A percentile compares a stretch with the other conserved stretches of the same genome.
Conservation (phyloP, 2,329 filamentous ascomycete genomes). For the Bipolaris sorokiniana region DNA sequence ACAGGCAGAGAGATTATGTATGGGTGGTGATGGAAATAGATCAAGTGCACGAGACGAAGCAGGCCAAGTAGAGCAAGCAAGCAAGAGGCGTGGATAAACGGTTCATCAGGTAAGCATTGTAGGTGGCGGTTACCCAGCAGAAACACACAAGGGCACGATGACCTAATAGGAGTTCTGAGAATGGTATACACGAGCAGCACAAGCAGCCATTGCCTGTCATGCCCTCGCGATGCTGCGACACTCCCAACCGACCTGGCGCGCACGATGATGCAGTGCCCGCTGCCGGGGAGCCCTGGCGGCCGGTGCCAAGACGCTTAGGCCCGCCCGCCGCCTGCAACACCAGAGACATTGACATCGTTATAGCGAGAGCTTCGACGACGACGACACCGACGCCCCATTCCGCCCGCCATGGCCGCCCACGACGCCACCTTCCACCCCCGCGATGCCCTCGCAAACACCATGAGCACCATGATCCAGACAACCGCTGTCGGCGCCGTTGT, state of each 20-base stretch:
- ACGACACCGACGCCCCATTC: constrained; percentile 31
- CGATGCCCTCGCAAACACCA: constrained; percentile 73
- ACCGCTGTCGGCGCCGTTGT: constrained; percentile 72
- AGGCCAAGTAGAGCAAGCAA: constrained; percentile 6
- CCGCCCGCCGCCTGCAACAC: constrained; percentile 10
- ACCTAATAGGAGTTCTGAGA: too few relatives aligned
- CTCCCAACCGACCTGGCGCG: constrained; percentile 12
- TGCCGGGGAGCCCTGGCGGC: background rate
- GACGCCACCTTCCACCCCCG: constrained; percentile 67
- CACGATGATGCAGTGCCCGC: constrained; percentile 17
- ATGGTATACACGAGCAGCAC: background rate
- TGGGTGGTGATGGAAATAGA: background rate
- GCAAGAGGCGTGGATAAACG: constrained; percentile 20
- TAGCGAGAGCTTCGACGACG: constrained; percentile 20
- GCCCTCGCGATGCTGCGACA: background rate
- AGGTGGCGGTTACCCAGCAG: constrained; percentile 25
- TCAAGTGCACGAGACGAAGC: background rate
- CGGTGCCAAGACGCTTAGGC: constrained; percentile 15
- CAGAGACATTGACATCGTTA: constrained; percentile 3
- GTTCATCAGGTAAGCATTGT: constrained; percentile 20
- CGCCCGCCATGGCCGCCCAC: constrained; percentile 47
- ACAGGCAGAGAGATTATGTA: background rate
- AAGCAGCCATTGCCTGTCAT: background rate
- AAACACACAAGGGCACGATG: constrained; percentile 3
- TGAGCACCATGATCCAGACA: constrained; percentile 69